These are phyloP conservation scores for Nemophila menziesii DNA, from an alignment of 257 asterid species.

Conservation along the genomic window DNA sequence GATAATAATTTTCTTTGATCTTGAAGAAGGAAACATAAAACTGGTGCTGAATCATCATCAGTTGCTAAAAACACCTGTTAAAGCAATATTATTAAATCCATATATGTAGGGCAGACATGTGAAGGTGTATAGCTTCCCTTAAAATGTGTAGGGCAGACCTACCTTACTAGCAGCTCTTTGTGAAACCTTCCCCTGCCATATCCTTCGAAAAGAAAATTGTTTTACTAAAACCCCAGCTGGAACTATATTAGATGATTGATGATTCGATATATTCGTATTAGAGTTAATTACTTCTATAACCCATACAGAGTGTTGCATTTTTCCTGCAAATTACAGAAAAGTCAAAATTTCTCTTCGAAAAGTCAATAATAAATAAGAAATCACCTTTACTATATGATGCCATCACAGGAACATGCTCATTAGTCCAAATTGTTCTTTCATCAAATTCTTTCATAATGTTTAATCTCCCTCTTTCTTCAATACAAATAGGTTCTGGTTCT, in stretches of 20 bases:
- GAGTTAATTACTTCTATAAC: constrained; percentile 53
- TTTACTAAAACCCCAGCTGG: constrained; percentile 40
- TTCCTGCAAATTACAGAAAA: constrained; percentile 36
- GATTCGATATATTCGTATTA: constrained; percentile 27
- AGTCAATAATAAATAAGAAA: background rate
- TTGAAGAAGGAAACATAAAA: constrained; percentile 74
- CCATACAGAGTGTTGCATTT: constrained; percentile 92
- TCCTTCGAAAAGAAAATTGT: constrained; percentile 62
- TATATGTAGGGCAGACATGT: background rate
- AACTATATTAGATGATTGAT: constrained; percentile 29
- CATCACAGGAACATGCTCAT: constrained; percentile 67
- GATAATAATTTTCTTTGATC: constrained; percentile 69
- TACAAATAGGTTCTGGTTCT: constrained; percentile 77
- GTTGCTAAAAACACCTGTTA: constrained; percentile 80
- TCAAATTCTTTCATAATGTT: constrained; percentile 71
- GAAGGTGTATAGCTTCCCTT: background rate
- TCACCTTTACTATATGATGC: constrained; percentile 79
- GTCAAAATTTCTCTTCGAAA: background rate
- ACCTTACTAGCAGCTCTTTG: constrained; percentile 88
- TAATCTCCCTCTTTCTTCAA: constrained; percentile 78
- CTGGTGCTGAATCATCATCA: constrained; percentile 62
- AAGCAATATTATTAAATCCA: constrained; percentile 10
- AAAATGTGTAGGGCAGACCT: background rate
- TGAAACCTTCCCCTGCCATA: constrained; percentile 96
- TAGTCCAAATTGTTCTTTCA: constrained; percentile 87